Conservation (phyloP, 179 eudicot species). For the Carnegiea gigantea region DNA sequence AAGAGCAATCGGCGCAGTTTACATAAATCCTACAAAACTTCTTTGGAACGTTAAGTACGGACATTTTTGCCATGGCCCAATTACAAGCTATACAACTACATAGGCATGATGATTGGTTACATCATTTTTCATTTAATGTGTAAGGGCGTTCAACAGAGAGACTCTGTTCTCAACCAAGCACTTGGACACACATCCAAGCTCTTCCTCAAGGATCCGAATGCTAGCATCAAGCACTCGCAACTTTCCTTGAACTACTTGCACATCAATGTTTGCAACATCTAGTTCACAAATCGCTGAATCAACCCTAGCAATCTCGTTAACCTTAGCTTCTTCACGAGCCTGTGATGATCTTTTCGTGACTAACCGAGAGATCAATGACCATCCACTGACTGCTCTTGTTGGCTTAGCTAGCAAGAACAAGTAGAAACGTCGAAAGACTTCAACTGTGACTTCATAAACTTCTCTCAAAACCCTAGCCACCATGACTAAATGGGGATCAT, state of each 20-base stretch:
- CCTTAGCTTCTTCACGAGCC: not conserved
- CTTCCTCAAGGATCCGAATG: not conserved
- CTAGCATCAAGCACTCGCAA: not conserved
- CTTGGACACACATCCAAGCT: not conserved
- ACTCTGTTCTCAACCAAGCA: constrained; percentile 12
- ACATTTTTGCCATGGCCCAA: not conserved
- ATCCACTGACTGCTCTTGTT: not conserved
- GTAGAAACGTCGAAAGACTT: not conserved
- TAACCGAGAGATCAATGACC: not conserved
- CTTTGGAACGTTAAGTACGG: not conserved
- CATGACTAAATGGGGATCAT: not conserved
- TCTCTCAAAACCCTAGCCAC: not conserved
- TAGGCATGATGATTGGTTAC: not conserved
- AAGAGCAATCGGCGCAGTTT: not conserved
- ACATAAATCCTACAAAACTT: not conserved
- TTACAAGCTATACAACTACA: not conserved
- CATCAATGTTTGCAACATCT: not conserved
- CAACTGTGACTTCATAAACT: not conserved
- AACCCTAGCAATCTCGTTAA: not conserved
- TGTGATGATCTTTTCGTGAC: not conserved
- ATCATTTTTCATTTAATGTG: not conserved
- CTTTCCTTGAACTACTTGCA: not conserved
- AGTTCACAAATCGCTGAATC: not conserved
- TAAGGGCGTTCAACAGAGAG: not conserved
- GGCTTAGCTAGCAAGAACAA: not conserved